These are phyloP conservation scores for Populus hybrid DNA, from an alignment of 441 rosid species.

Conservation along the genomic window DNA sequence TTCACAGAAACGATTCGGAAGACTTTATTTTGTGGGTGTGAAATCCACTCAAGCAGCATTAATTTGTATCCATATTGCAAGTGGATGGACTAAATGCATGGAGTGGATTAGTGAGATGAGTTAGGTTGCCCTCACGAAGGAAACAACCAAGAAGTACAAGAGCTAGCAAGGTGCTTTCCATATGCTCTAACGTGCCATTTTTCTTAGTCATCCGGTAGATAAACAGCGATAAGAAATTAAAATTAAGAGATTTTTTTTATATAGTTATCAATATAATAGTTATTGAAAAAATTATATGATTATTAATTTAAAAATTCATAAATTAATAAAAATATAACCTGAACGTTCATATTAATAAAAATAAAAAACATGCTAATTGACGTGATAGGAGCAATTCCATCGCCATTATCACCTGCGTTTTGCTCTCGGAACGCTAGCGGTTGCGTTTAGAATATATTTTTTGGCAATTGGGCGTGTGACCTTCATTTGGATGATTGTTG, in stretches of 20 bases:
- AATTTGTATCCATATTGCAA: not conserved
- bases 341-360: too few relatives aligned
- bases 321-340: too few relatives aligned
- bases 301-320: too few relatives aligned
- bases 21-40: not conserved
- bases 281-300: too few relatives aligned
- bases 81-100: constrained; percentile 10
- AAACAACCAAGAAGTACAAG: constrained; percentile 12
- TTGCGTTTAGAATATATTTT: not conserved
- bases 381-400: not conserved
- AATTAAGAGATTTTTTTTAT: too few relatives aligned
- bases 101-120: not conserved
- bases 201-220: too few relatives aligned
- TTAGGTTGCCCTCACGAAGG: constrained; percentile 3
- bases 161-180: constrained; percentile 9
- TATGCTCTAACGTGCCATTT: not conserved
- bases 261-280: too few relatives aligned
- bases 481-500: not conserved
- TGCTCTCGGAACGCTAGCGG: not conserved
- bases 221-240: too few relatives aligned
- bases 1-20: not conserved
- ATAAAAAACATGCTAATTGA: not conserved
- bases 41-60: not conserved
- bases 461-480: not conserved
- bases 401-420: not conserved